Conservation (phyloP, 1,284 basidiomycete genomes). For the Cutaneotrichosporon sp. region DNA sequence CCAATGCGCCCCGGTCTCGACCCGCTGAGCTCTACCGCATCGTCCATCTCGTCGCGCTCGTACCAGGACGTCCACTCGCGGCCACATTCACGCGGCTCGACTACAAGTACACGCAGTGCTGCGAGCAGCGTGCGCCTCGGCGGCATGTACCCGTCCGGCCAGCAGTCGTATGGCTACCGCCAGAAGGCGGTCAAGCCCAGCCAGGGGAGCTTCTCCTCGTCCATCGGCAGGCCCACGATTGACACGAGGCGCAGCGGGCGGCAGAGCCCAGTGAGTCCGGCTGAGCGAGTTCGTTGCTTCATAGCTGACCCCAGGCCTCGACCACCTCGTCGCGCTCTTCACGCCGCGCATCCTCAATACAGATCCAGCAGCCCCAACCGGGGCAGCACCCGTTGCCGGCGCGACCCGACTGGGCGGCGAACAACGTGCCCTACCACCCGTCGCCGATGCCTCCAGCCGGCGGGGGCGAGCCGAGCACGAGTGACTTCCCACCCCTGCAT, state of each 20-base stretch:
- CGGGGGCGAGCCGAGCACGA: conserved; percentile 22
- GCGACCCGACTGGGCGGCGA: conserved; percentile 49
- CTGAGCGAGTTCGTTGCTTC: background rate
- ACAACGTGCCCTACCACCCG: conserved; percentile 50
- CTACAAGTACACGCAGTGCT: conserved; percentile 45
- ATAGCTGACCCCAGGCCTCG: conserved; percentile 25
- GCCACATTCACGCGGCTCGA: conserved; percentile 49
- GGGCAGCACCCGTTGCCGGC: conserved; percentile 48
- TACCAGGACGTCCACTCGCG: conserved; percentile 45
- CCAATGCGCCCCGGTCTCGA: conserved; percentile 41
- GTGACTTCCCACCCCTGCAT: conserved; percentile 45
- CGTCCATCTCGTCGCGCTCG: conserved; percentile 47
- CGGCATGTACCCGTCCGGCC: conserved; percentile 41
- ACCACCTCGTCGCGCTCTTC: conserved; percentile 49
- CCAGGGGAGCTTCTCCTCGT: conserved; percentile 21
- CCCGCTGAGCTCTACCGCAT: conserved; percentile 43
- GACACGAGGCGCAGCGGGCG: conserved; percentile 32
- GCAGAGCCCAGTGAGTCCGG: conserved; percentile 46
- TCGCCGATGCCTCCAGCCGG: conserved; percentile 30
- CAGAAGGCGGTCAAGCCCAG: conserved; percentile 42
- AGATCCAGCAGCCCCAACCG: conserved; percentile 35
- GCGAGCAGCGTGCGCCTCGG: conserved; percentile 47
- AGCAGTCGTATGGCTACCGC: conserved; percentile 33
- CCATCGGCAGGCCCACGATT: conserved; percentile 10
- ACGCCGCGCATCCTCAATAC: conserved; percentile 36